Base-by-base conservation (phyloP, 2,329 filamentous ascomycete genomes). In the Xylariomycetidae sp. region DNA sequence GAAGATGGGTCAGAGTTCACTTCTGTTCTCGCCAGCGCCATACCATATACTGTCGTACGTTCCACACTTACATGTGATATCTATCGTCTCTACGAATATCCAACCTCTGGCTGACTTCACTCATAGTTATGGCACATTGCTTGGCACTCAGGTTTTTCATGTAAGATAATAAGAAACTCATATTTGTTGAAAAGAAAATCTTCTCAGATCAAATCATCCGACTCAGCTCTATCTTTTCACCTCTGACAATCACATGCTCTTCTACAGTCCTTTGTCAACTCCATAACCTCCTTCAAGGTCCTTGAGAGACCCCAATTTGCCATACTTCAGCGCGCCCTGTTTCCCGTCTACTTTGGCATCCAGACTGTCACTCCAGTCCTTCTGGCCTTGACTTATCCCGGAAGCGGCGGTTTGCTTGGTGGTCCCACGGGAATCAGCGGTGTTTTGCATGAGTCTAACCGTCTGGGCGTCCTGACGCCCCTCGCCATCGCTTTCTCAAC, bases 141-240 rank as follows among this genome's bases (percentile, higher is more conserved):
- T 97, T 11, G 92, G 92, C 44, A 82, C 83, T 17, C 85, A 88
- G 25, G 73, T 95, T 59, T 97, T 88, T 63, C 88, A 97, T 59
- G 82, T 84, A 62, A 58, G 61, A 8, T n/a, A n/a, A n/a, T n/a
- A n/a, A n/a, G n/a, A n/a, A n/a, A n/a, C n/a, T n/a, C n/a, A n/a
- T n/a, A n/a, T n/a, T n/a, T n/a, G n/a, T n/a, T n/a, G n/a, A 12
- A 15, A 13, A n/a, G 17, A 6, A n/a, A 23, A 32, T 25, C 17
- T 18, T 27, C 5, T 13, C 17, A 27, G 12, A 27, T 6, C 10
- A 27, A 4, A 10, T 27, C 9, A 14, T 27, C 26, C 17, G 14
- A 27, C 26, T 20, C 26, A 18, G 12, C 11, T 19, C 25, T n/a
- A n/a, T n/a, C n/a, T n/a, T n/a, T n/a, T n/a, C n/a, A n/a, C n/a